These are phyloP conservation scores for Penicillium flavigenum DNA, from an alignment of 495 filamentous ascomycete species.

Conservation along the genomic window DNA sequence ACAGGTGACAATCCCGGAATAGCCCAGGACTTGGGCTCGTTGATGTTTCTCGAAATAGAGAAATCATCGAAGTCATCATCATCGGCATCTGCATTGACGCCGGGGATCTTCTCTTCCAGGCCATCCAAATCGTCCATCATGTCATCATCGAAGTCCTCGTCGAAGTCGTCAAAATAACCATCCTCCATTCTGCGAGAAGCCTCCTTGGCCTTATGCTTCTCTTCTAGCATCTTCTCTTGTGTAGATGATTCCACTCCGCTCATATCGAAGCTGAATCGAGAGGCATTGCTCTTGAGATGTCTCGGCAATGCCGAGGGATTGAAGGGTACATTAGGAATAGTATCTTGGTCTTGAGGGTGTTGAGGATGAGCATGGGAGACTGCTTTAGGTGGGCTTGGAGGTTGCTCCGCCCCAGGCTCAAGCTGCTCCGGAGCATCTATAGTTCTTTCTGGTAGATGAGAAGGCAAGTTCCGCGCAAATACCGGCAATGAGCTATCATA, in stretches of 20 bases:
- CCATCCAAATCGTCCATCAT: slow-evolving; percentile 67
- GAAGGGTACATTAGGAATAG: slow-evolving; percentile 40
- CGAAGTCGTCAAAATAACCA: slow-evolving; percentile 48
- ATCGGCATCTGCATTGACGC: slow-evolving; percentile 67
- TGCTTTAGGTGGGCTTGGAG: slow-evolving; percentile 8
- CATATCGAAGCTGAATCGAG: slow-evolving; percentile 91
- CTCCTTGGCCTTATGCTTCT: slow-evolving; percentile 75
- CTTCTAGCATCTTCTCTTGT: slow-evolving; percentile 81
- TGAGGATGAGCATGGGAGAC: slow-evolving; percentile 10
- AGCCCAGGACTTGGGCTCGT: slow-evolving; percentile 40
- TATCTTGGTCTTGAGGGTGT: slow-evolving; percentile 34
- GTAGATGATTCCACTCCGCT: slow-evolving; percentile 68
- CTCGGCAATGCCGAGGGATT: slow-evolving; percentile 54
- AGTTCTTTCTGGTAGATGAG: slow-evolving; percentile 35
- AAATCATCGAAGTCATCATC: slow-evolving; percentile 47
- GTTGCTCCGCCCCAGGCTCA: slow-evolving; percentile 2
- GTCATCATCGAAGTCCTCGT: slow-evolving; percentile 67
- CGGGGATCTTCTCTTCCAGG: slow-evolving; percentile 74
- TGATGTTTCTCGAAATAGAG: slow-evolving; percentile 25
- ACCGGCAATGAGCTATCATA: slow-evolving; percentile 46
- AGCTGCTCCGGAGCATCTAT: slow-evolving; percentile 13
- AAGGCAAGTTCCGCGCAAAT: slow-evolving; percentile 52
- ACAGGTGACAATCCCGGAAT: slow-evolving; percentile 39
- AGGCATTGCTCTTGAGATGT: slow-evolving; percentile 83
- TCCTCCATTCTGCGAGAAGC: slow-evolving; percentile 47